Evolutionary conservation across 2,329 filamentous ascomycete genomes (phyloP).

Genomic region (Ceratocystis papillata): DNA sequence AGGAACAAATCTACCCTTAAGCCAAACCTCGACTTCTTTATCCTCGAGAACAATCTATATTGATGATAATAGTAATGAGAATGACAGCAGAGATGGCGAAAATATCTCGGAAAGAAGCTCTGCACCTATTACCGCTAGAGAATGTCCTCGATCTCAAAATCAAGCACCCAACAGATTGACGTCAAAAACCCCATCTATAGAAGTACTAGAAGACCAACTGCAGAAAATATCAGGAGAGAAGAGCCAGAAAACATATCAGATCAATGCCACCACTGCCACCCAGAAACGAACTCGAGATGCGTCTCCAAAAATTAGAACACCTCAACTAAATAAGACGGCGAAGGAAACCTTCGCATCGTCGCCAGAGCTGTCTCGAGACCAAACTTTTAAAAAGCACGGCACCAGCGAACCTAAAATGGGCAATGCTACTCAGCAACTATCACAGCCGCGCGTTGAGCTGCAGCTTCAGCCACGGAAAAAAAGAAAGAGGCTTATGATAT

Average conservation of each 20-base stretch:
- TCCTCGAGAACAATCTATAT: neutral
- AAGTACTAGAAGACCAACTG: neutral
- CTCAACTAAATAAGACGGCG: neutral
- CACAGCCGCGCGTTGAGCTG: conserved; percentile 17
- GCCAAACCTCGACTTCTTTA: neutral
- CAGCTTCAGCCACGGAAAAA: conserved; percentile 8
- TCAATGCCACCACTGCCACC: neutral
- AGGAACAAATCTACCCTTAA: neutral
- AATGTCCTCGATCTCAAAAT: too few relatives aligned
- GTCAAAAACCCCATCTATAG: neutral
- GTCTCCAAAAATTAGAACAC: neutral
- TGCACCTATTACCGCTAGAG: too few relatives aligned
- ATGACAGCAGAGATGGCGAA: neutral
- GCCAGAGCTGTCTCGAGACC: neutral
- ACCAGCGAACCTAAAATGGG: neutral
- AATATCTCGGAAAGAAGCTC: too few relatives aligned
- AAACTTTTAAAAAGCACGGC: neutral
- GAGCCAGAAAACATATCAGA: neutral
- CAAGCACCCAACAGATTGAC: neutral
- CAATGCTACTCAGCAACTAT: neutral
- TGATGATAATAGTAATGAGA: neutral
- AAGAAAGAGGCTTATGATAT: conserved; percentile 18
- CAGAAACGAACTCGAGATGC: neutral
- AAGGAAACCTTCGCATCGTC: neutral
- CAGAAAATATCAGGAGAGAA: neutral